These are phyloP conservation scores for Cutaneotrichosporon cutaneum DNA, from an alignment of 1,284 basidiomycete species.

Conservation along the genomic window DNA sequence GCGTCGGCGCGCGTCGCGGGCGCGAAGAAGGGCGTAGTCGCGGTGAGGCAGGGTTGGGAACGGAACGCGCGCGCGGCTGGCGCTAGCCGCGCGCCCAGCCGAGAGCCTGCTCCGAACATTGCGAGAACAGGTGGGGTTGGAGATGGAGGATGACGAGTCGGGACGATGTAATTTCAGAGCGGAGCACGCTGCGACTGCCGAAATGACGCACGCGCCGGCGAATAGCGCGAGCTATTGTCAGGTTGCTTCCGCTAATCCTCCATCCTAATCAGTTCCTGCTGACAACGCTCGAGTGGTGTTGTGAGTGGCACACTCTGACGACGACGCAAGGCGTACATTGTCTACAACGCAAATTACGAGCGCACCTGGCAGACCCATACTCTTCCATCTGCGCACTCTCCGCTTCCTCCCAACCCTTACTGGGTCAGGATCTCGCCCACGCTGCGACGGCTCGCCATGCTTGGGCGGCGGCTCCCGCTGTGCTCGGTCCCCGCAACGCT, in stretches of 20 bases:
- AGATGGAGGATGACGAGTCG: constrained; percentile 26
- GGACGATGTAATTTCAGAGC: background rate
- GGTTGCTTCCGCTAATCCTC: background rate
- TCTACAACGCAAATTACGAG: background rate
- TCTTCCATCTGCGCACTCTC: no score
- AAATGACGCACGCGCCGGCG: background rate
- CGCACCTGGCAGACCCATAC: no score
- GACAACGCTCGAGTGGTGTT: no score
- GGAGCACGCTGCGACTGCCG: background rate
- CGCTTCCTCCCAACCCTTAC: background rate
- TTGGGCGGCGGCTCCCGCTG: background rate
- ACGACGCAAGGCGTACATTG: background rate
- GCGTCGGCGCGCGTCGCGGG: background rate
- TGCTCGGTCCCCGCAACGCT: background rate
- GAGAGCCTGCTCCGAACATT: background rate
- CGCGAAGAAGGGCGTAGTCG: background rate
- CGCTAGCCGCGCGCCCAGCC: background rate
- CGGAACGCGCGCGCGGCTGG: constrained; percentile 14
- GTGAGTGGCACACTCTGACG: no score
- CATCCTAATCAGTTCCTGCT: no score
- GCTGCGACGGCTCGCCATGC: background rate
- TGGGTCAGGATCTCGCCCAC: background rate
- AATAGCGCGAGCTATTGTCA: background rate
- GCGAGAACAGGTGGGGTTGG: constrained; percentile 28
- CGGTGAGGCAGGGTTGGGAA: constrained; percentile 13